Percentiles rank a stretch among this genome's conserved stretches.
Evolutionary conservation across 441 rosid species (phyloP).

Genomic region (Kokia cookei): DNA sequence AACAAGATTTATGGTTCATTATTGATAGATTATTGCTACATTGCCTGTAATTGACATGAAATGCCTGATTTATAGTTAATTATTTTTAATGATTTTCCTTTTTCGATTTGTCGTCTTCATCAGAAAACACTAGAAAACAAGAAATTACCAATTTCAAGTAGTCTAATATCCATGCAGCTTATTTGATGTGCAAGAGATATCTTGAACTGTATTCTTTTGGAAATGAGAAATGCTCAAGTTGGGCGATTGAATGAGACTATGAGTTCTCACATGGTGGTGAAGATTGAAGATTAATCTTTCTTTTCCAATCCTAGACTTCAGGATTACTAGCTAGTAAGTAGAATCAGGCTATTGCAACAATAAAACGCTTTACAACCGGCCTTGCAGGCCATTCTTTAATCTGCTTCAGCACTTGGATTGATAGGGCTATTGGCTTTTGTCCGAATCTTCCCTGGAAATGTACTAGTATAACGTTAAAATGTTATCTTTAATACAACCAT

Average conservation of each 20-base stretch:
- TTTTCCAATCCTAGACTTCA: not conserved
- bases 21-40: not conserved
- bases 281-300: not conserved
- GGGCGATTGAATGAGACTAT: not conserved
- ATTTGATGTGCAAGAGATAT: conserved; percentile 3
- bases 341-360: not conserved
- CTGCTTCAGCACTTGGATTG: not conserved
- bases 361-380: not conserved
- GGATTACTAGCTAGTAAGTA: not conserved
- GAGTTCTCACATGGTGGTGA: not conserved
- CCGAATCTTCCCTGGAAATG: not conserved
- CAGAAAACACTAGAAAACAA: not conserved
- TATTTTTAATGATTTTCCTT: not conserved
- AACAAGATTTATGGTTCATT: not conserved
- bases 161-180: not conserved
- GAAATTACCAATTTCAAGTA: not conserved
- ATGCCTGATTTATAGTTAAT: not conserved
- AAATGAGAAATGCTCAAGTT: not conserved
- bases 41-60: conserved; percentile 1
- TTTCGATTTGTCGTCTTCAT: not conserved
- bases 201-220: not conserved
- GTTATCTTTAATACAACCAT: conserved; percentile 6
- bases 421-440: not conserved
- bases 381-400: not conserved
- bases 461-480: not conserved